Percentiles rank a stretch among this genome's conserved stretches.
Evolutionary conservation across 164 flowering plant genomes (phyloP).

Genomic region (Stephania yunnanensis): DNA sequence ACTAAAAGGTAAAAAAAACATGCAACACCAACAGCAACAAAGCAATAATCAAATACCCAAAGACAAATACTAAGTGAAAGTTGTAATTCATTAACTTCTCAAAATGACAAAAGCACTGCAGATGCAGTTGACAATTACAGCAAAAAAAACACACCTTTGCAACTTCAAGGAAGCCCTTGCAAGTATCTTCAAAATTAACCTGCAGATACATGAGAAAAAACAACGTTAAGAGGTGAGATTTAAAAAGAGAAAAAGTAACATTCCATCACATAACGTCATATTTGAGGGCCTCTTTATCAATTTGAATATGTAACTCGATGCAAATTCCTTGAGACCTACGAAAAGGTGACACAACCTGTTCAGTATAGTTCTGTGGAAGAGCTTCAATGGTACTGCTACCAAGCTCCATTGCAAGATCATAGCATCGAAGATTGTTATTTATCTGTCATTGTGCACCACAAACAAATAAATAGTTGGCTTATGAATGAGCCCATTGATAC

Average conservation of each 20-base stretch:
- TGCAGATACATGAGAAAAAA: constrained; percentile 21
- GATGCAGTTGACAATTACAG: not conserved
- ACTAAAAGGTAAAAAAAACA: too few relatives aligned
- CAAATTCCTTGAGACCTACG: not conserved
- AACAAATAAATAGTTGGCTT: not conserved
- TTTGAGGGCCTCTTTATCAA: not conserved
- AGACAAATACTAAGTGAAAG: too few relatives aligned
- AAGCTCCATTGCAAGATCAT: constrained; percentile 97
- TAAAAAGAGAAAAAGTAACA: not conserved
- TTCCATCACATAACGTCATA: not conserved
- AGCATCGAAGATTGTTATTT: constrained; percentile 93
- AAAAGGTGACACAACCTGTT: constrained; percentile 50
- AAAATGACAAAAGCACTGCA: not conserved
- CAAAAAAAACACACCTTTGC: constrained; percentile 60
- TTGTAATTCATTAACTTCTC: too few relatives aligned
- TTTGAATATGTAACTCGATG: not conserved
- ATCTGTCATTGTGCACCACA: constrained; percentile 39
- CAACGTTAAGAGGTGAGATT: not conserved
- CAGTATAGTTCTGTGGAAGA: constrained; percentile 86
- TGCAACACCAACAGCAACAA: too few relatives aligned
- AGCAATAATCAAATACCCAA: too few relatives aligned
- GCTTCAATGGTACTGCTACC: constrained; percentile 84
- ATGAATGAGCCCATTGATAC: not conserved
- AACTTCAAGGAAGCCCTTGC: constrained; percentile 97
- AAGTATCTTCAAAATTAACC: constrained; percentile 98